These are phyloP conservation scores for Rhizophagus sp. DNA, from an alignment of 192 early-diverging fungal species.

Conservation along the genomic window DNA sequence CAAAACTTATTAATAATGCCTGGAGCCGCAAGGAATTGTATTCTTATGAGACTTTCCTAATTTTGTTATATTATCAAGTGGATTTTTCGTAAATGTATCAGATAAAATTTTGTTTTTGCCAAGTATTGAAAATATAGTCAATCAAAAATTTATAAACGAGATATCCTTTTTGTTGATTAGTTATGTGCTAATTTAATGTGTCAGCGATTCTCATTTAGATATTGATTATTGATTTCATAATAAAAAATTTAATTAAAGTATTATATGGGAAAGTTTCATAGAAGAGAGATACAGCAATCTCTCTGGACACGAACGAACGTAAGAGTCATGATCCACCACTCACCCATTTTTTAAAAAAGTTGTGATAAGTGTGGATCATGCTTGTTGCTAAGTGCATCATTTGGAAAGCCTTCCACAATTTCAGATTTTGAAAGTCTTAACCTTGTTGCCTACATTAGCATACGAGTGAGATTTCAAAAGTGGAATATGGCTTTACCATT, in stretches of 20 bases:
- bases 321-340: constrained; percentile 31
- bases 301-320: constrained; percentile 57
- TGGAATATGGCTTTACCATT: constrained; percentile 13
- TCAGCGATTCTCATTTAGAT: not conserved
- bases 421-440: not conserved
- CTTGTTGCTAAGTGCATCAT: constrained; percentile 12
- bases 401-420: constrained; percentile 3
- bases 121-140: too few relatives aligned
- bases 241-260: not conserved
- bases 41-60: constrained; percentile 11
- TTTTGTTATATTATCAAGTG: not conserved
- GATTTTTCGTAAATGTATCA: not conserved
- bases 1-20: constrained; percentile 11
- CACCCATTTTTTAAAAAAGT: not conserved
- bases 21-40: constrained; percentile 24
- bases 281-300: constrained; percentile 34
- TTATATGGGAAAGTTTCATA: not conserved
- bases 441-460: not conserved
- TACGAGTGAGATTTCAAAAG: not conserved
- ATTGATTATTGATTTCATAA: not conserved
- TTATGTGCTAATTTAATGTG: too few relatives aligned
- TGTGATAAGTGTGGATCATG: constrained; percentile 16
- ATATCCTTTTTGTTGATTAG: not conserved
- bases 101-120: not conserved
- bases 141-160: too few relatives aligned